phyloP scores from a whole-genome alignment of 805 yeast species.

The Hanseniaspora meyeri region DNA sequence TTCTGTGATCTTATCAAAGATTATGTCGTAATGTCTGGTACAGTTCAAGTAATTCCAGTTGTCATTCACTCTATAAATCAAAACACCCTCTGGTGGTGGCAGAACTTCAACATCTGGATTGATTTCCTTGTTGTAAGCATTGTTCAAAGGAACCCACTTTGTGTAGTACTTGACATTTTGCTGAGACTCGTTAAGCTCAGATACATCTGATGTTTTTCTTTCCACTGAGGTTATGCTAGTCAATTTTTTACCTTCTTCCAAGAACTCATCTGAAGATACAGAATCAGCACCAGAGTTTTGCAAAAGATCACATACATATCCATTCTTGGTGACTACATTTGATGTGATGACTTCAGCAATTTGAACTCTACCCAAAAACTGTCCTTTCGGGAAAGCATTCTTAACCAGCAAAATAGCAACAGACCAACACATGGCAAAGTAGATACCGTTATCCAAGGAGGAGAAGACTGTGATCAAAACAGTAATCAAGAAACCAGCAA shows the following conservation, averaged over 20 bases:
- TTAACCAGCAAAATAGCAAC: conserved; percentile 61
- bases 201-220: conserved; percentile 8
- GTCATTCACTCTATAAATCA: conserved; percentile 75
- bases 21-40: conserved; percentile 55
- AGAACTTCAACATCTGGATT: conserved; percentile 47
- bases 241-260: conserved; percentile 14
- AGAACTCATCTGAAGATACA: background rate
- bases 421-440: conserved; percentile 80
- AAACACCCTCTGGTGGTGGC: conserved; percentile 84
- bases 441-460: conserved; percentile 77
- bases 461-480: conserved; percentile 65
- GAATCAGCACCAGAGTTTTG: conserved; percentile 5
- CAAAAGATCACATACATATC: background rate
- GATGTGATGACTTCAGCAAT: conserved; percentile 65
- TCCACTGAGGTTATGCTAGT: conserved; percentile 3
- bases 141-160: conserved; percentile 56
- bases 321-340: conserved; percentile 26
- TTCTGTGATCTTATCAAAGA: conserved; percentile 54
- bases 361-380: conserved; percentile 66
- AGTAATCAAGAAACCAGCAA: conserved; percentile 57
- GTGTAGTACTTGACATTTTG: conserved; percentile 35
- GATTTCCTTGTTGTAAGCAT: conserved; percentile 29
- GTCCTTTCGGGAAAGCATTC: conserved; percentile 68
- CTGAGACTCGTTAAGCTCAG: background rate
- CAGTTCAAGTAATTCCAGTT: conserved; percentile 73